Evolutionary conservation across 2,329 filamentous ascomycete species (phyloP).

Genomic region (Kalaharituber pfeilii): DNA sequence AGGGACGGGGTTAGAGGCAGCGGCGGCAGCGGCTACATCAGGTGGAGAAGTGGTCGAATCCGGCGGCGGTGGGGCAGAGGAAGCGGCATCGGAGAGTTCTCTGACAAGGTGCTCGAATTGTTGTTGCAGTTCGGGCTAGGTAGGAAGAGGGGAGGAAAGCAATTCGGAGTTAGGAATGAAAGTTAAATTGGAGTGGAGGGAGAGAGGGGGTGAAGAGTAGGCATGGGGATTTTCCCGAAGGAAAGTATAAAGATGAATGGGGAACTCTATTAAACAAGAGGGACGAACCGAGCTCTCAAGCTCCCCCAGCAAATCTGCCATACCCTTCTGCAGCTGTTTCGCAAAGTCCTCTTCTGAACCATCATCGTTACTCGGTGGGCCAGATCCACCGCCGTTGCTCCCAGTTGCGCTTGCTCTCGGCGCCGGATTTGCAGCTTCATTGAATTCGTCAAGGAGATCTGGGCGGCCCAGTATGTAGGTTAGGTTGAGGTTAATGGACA

Average conservation of each 20-base stretch:
- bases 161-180: no score
- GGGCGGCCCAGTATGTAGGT: slow-evolving; percentile 5
- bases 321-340: slow-evolving; percentile 71
- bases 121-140: slow-evolving; percentile 48
- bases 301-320: slow-evolving; percentile 65
- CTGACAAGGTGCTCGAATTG: slow-evolving; percentile 66
- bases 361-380: background rate
- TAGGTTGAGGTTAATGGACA: slow-evolving; percentile 1
- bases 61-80: slow-evolving; percentile 17
- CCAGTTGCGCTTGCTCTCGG: slow-evolving; percentile 1
- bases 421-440: slow-evolving; percentile 16
- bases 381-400: slow-evolving; percentile 18
- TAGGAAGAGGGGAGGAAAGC: no score
- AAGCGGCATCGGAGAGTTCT: slow-evolving; percentile 43
- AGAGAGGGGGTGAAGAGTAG: background rate
- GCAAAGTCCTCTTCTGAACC: slow-evolving; percentile 54
- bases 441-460: slow-evolving; percentile 89
- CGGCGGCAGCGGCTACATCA: slow-evolving; percentile 26
- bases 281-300: slow-evolving; percentile 45
- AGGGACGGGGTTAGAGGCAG: slow-evolving; percentile 18
- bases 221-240: no score
- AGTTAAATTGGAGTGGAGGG: no score
- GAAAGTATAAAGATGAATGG: no score
- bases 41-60: slow-evolving; percentile 21
- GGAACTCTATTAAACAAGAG: no score